These are phyloP conservation scores for Cryptococcus sp. DNA, from an alignment of 1,284 basidiomycete species.

Conservation along the genomic window DNA sequence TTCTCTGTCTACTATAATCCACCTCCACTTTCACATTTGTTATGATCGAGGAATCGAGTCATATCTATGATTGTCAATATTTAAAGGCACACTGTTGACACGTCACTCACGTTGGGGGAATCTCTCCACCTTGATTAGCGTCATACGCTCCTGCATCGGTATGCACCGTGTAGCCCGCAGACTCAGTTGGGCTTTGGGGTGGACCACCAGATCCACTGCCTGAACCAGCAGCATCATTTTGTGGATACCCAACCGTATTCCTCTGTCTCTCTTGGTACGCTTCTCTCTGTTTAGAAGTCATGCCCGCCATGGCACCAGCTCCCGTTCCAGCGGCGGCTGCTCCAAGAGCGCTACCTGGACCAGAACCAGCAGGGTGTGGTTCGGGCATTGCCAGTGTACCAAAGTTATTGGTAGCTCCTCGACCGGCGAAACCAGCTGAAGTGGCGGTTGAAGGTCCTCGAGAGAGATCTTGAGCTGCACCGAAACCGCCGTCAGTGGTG, in stretches of 20 bases:
- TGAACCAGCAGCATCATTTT: constrained; percentile 3
- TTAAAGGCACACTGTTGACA: neutral
- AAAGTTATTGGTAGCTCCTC: constrained; percentile 24
- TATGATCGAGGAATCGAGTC: constrained; percentile 23
- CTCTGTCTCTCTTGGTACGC: constrained; percentile 36
- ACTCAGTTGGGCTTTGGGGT: constrained; percentile 16
- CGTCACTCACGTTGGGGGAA: constrained; percentile 35
- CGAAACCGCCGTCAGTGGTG: constrained; percentile 27
- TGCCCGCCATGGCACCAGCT: constrained; percentile 13
- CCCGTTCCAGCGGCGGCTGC: constrained; percentile 13
- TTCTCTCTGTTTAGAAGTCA: constrained; percentile 40
- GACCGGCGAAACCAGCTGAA: constrained; percentile 39
- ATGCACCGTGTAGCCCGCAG: constrained; percentile 26
- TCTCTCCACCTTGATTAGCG: constrained; percentile 18
- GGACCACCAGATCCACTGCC: constrained; percentile 4
- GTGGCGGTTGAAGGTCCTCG: constrained; percentile 34
- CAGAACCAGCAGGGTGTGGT: constrained; percentile 19
- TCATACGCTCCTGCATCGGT: constrained; percentile 31
- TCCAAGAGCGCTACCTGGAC: constrained; percentile 12
- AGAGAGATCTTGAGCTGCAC: constrained; percentile 20
- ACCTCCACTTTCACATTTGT: no score
- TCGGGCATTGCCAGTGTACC: constrained; percentile 17
- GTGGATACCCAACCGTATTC: constrained; percentile 2
- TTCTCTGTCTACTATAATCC: no score
- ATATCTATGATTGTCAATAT: constrained; percentile 15